Percentiles rank a stretch among this genome's conserved stretches.
phyloP scores from a whole-genome alignment of 805 yeast species.

The Teunomyces stri region DNA sequence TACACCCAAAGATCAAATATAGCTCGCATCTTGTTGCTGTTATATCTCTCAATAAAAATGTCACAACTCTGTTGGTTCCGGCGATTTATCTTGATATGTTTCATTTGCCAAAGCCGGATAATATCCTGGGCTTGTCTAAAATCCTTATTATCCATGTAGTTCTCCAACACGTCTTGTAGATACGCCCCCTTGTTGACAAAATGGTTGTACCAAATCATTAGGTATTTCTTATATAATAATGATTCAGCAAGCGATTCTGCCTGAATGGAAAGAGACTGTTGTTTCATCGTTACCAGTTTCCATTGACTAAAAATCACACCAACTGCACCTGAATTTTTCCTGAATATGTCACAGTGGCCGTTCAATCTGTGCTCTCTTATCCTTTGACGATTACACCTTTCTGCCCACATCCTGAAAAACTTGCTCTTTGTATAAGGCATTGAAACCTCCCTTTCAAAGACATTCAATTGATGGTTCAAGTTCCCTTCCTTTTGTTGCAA shows the following conservation, averaged over 20 bases:
- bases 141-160: slow-evolving; percentile 26
- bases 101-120: slow-evolving; percentile 37
- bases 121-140: slow-evolving; percentile 22
- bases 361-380: slow-evolving; percentile 9
- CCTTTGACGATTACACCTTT: slow-evolving; percentile 12
- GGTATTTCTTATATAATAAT: slow-evolving; percentile 23
- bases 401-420: slow-evolving; percentile 21
- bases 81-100: slow-evolving; percentile 27
- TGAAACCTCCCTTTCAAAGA: slow-evolving; percentile 15
- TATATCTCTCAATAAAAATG: slow-evolving; percentile 32
- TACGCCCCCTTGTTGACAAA: slow-evolving; percentile 20
- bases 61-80: slow-evolving; percentile 36
- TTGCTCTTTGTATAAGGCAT: slow-evolving; percentile 12
- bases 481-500: slow-evolving; percentile 18
- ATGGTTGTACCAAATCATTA: slow-evolving; percentile 35
- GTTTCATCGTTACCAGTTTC: slow-evolving; percentile 7
- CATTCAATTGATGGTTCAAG: slow-evolving; percentile 14
- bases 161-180: slow-evolving; percentile 30
- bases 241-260: slow-evolving; percentile 18
- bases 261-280: slow-evolving; percentile 2
- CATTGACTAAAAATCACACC: slow-evolving; percentile 12
- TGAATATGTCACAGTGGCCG: slow-evolving; percentile 6
- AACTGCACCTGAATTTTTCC: not conserved
- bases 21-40: slow-evolving; percentile 21
- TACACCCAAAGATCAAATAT: slow-evolving; percentile 39